Percentiles rank a stretch among this genome's conserved stretches.
Conservation (phyloP, 345 rosid genomes). For the Physaria fendleri region DNA sequence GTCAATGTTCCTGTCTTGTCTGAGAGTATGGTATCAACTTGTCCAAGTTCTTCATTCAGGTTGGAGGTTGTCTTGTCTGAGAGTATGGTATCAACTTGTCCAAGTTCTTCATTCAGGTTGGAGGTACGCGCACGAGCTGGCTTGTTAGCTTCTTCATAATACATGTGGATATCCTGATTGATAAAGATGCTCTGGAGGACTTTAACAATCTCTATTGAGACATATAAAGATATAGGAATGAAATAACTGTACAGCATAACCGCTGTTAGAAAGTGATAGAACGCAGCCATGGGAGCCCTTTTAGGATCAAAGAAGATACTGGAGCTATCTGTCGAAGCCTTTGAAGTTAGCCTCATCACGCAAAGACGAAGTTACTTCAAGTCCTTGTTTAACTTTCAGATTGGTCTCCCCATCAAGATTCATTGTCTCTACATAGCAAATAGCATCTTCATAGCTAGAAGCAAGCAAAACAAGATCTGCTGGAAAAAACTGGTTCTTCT, state of each 20-base stretch:
- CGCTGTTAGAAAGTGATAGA: slow-evolving; percentile 67
- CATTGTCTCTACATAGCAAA: slow-evolving; percentile 94
- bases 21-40: slow-evolving; percentile 79
- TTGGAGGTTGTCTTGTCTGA: slow-evolving; percentile 95
- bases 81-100: slow-evolving; percentile 80
- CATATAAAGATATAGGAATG: slow-evolving; percentile 89
- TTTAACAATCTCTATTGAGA: slow-evolving; percentile 79
- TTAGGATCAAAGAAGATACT: slow-evolving; percentile 53
- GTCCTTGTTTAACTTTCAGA: slow-evolving; percentile 74
- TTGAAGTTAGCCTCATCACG: slow-evolving; percentile 47
- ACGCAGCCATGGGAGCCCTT: slow-evolving; percentile 36
- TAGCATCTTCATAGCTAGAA: slow-evolving; percentile 72
- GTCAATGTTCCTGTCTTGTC: slow-evolving; percentile 96
- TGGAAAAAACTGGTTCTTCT: slow-evolving; percentile 79
- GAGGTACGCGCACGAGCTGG: slow-evolving; percentile 91
- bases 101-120: slow-evolving; percentile 89
- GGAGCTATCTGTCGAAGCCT: slow-evolving; percentile 58
- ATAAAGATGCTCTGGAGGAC: slow-evolving; percentile 82
- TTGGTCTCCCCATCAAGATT: slow-evolving; percentile 96
- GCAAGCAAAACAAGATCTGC: slow-evolving; percentile 77
- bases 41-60: slow-evolving; percentile 91
- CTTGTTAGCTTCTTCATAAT: slow-evolving; percentile 67
- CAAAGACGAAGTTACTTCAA: slow-evolving; percentile 58
- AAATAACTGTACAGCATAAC: slow-evolving; percentile 58
- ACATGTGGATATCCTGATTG: slow-evolving; percentile 77